Conservation (phyloP, 257 asterid genomes). For the Salvia rosmarinus region DNA sequence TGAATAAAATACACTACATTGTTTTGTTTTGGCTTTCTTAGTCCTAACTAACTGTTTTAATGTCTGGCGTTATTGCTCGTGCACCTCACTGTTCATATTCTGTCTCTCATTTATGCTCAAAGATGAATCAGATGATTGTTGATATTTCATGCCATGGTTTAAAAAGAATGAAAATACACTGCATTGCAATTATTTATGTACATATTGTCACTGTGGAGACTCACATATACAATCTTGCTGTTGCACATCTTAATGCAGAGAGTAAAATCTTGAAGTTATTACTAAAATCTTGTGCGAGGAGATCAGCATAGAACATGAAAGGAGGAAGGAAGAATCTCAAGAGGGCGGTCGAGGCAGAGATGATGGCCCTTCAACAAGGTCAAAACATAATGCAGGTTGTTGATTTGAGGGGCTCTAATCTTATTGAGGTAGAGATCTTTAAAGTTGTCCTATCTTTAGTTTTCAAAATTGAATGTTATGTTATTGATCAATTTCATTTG, state of each 20-base stretch:
- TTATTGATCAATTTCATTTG: not conserved
- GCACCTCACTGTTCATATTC: too few relatives aligned
- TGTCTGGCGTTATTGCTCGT: too few relatives aligned
- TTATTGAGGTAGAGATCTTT: constrained; percentile 58
- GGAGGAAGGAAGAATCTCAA: constrained; percentile 91
- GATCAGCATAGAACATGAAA: constrained; percentile 48
- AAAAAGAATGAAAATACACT: too few relatives aligned
- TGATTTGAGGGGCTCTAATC: constrained; percentile 81
- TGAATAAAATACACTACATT: too few relatives aligned
- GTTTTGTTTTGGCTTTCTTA: too few relatives aligned
- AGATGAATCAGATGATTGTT: too few relatives aligned
- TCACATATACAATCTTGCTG: too few relatives aligned
- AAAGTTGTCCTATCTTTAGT: not conserved
- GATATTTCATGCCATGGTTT: too few relatives aligned
- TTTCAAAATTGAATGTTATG: constrained; percentile 6
- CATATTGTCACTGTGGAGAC: too few relatives aligned
- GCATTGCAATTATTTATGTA: too few relatives aligned
- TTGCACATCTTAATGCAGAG: not conserved
- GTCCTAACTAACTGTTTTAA: too few relatives aligned
- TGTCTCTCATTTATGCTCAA: too few relatives aligned
- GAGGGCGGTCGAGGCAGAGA: constrained; percentile 65
- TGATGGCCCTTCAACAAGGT: constrained; percentile 52
- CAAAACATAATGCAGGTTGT: constrained; percentile 80
- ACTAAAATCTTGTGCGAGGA: not conserved
- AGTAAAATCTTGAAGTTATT: not conserved